Evolutionary conservation across 805 yeast species (phyloP).

Genomic region (Ogataea ganodermae): DNA sequence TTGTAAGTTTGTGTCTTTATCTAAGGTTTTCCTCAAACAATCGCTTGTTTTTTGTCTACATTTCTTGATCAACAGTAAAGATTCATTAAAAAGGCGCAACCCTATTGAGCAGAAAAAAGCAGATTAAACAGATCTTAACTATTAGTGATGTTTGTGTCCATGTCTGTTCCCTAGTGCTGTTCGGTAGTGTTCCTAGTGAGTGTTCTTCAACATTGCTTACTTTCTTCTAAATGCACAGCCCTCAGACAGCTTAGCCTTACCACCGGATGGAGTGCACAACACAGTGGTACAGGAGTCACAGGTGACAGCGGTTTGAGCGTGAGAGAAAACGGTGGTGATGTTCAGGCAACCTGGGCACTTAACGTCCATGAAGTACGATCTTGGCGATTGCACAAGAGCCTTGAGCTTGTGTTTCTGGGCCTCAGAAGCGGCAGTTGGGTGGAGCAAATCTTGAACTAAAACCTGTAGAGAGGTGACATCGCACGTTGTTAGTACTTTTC

Average conservation of each 20-base stretch:
- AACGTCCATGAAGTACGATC: constrained; percentile 99
- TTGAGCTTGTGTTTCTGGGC: constrained; percentile 96
- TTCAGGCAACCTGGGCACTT: constrained; percentile 99
- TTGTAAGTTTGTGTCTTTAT: neutral
- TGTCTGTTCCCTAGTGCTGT: neutral
- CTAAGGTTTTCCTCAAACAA: neutral
- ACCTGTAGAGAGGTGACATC: constrained; percentile 47
- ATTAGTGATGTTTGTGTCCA: neutral
- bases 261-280: constrained; percentile 99
- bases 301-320: constrained; percentile 99
- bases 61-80: constrained; percentile 7
- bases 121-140: neutral
- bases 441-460: constrained; percentile 97
- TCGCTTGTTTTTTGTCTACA: neutral
- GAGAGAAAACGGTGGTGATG: constrained; percentile 99
- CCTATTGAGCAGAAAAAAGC: neutral
- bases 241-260: constrained; percentile 99
- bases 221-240: constrained; percentile 99
- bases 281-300: constrained; percentile 99
- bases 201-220: constrained; percentile 46
- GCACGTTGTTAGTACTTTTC: neutral
- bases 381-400: constrained; percentile 96
- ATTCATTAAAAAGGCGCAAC: constrained; percentile 6
- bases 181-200: neutral
- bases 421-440: constrained; percentile 98